Conservation (phyloP, 208 protist species). For the Crithidia acanthocephali region DNA sequence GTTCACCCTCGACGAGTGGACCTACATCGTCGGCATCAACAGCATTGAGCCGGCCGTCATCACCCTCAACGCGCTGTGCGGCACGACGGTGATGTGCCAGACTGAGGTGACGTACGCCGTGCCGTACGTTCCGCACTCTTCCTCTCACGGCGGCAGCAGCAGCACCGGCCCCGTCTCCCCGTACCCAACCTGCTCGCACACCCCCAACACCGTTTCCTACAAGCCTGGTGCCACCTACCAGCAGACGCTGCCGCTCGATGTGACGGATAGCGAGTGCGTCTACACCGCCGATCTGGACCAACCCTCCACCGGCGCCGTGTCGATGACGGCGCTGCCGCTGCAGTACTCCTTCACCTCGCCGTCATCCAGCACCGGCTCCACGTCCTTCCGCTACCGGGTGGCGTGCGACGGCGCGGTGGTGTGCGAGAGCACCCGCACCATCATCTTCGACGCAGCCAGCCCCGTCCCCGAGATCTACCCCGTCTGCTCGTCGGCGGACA, state of each 20-base stretch:
- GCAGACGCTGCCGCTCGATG: conserved; percentile 32
- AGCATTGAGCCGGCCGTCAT: conserved; percentile 28
- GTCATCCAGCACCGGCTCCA: conserved; percentile 13
- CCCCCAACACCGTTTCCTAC: conserved; percentile 20
- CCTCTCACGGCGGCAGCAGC: conserved; percentile 13
- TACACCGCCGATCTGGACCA: conserved; percentile 27
- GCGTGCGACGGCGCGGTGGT: conserved; percentile 34
- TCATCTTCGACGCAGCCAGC: conserved; percentile 18
- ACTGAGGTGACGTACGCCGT: conserved; percentile 36
- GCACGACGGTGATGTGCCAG: conserved; percentile 40
- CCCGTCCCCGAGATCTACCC: conserved; percentile 10
- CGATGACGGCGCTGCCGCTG: conserved; percentile 20
- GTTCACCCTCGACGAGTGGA: conserved; percentile 43
- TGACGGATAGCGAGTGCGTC: conserved; percentile 17
- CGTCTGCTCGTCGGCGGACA: conserved; percentile 8
- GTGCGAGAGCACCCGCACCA: conserved; percentile 31
- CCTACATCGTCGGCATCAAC: conserved; percentile 37
- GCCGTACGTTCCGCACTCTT: background rate
- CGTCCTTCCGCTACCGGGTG: conserved; percentile 27
- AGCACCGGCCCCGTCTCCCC: background rate
- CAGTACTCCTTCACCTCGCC: conserved; percentile 30
- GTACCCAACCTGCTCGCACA: conserved; percentile 24
- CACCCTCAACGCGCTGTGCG: conserved; percentile 49
- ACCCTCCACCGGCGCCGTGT: conserved; percentile 12
- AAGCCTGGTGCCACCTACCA: conserved; percentile 26